Evolutionary conservation across 805 yeast genomes (phyloP).

Genomic region (Wickerhamomyces chambardii): DNA sequence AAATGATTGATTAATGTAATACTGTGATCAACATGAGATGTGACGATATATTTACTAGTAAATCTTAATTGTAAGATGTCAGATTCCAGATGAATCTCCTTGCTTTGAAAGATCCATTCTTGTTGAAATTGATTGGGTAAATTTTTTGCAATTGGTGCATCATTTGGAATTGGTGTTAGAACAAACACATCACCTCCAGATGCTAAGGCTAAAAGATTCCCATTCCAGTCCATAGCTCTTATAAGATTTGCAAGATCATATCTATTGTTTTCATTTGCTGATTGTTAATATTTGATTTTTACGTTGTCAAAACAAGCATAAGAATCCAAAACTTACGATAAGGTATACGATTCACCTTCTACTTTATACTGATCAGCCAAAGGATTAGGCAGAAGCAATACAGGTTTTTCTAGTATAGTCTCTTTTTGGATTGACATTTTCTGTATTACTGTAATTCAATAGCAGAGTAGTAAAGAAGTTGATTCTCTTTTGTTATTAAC

Average conservation of each 20-base stretch:
- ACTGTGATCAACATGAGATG: constrained; percentile 12
- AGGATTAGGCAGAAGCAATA: constrained; percentile 14
- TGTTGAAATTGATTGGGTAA: constrained; percentile 14
- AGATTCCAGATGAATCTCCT: constrained; percentile 4
- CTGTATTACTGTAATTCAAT: too few relatives aligned
- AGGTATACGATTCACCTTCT: constrained; percentile 13
- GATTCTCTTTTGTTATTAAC: too few relatives aligned
- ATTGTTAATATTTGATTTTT: neutral
- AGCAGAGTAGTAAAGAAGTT: too few relatives aligned
- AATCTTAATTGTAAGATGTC: constrained; percentile 10
- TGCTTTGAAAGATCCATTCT: constrained; percentile 15
- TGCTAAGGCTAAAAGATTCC: constrained; percentile 10
- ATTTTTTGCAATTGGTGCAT: constrained; percentile 12
- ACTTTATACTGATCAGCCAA: constrained; percentile 8
- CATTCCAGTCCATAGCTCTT: constrained; percentile 15
- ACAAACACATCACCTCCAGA: constrained; percentile 14
- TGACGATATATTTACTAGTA: constrained; percentile 11
- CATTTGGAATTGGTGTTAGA: constrained; percentile 14
- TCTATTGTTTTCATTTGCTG: constrained; percentile 1
- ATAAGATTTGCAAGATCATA: constrained; percentile 12
- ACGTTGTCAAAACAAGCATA: too few relatives aligned
- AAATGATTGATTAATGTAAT: constrained; percentile 13
- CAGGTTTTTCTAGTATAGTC: constrained; percentile 7
- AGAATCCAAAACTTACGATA: constrained; percentile 9
- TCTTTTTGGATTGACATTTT: neutral